Evolutionary conservation across 2,329 filamentous ascomycete genomes (phyloP).

Genomic region (Phaeosphaeriaceae sp.): DNA sequence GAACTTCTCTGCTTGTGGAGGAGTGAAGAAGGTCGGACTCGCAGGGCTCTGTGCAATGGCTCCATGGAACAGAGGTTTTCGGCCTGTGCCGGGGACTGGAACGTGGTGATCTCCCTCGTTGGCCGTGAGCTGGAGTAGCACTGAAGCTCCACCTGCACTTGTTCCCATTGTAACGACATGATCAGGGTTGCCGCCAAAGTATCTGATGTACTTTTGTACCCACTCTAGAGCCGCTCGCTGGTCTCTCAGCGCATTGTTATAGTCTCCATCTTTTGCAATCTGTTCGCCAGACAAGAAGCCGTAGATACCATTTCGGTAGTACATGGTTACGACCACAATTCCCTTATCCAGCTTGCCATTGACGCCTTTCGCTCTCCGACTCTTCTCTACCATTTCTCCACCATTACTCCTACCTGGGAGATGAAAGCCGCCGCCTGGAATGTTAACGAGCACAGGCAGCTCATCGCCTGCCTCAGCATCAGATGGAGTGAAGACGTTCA

Average conservation of each 20-base stretch:
- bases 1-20: constrained; percentile 39
- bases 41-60: constrained; percentile 41
- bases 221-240: constrained; percentile 50
- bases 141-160: constrained; percentile 41
- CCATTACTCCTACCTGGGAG: constrained; percentile 40
- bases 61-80: constrained; percentile 40
- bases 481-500: constrained; percentile 45
- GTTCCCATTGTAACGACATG: constrained; percentile 55
- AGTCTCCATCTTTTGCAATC: constrained; percentile 45
- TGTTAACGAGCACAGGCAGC: constrained; percentile 52
- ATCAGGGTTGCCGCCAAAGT: constrained; percentile 55
- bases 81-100: constrained; percentile 34
- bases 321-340: constrained; percentile 42
- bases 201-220: constrained; percentile 51
- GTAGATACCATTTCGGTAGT: constrained; percentile 50
- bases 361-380: constrained; percentile 30
- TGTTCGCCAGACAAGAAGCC: constrained; percentile 54
- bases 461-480: constrained; percentile 43
- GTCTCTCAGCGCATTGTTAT: constrained; percentile 46
- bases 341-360: constrained; percentile 40
- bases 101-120: constrained; percentile 39
- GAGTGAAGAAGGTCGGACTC: constrained; percentile 42
- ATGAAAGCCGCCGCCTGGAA: constrained; percentile 55
- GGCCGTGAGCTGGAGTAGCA: constrained; percentile 37
- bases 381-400: constrained; percentile 40